A percentile compares a stretch with the other conserved stretches of the same genome.
These are phyloP conservation scores for Hemileia vastatrix DNA, from an alignment of 1,284 basidiomycete genomes.

Conservation along the genomic window DNA sequence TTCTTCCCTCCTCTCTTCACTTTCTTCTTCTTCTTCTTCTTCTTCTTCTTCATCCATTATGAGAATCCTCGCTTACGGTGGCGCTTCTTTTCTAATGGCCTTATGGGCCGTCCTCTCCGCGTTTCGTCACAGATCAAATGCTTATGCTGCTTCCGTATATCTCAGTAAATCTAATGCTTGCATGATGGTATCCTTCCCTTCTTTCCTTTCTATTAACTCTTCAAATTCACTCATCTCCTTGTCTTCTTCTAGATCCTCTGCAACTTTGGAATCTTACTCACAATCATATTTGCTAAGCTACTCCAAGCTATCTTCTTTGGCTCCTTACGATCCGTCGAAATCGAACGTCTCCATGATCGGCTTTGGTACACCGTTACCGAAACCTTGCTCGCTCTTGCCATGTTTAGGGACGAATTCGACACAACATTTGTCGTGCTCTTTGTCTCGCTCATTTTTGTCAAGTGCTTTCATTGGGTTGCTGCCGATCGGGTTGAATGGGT, in stretches of 20 bases:
- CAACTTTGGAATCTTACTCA: constrained; percentile 75
- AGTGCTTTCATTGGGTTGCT: constrained; percentile 95
- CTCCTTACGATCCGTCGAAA: constrained; percentile 70
- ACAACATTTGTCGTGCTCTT: constrained; percentile 87
- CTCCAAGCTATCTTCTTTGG: constrained; percentile 89
- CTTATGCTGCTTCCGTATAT: constrained; percentile 84
- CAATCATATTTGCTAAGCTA: constrained; percentile 63
- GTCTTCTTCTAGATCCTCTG: constrained; percentile 62
- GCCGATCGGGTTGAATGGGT: constrained; percentile 93
- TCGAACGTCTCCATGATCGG: constrained; percentile 92
- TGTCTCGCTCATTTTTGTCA: constrained; percentile 80
- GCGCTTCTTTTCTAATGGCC: constrained; percentile 13
- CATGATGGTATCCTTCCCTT: constrained; percentile 58
- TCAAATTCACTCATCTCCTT: background rate
- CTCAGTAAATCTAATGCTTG: constrained; percentile 84
- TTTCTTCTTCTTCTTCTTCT: too few species aligned
- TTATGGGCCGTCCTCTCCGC: constrained; percentile 56
- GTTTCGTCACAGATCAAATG: constrained; percentile 74
- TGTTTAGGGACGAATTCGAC: constrained; percentile 63
- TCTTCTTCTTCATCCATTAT: constrained; percentile 6
- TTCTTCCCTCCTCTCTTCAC: too few species aligned
- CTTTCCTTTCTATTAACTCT: too few species aligned
- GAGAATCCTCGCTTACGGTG: constrained; percentile 19
- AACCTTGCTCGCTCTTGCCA: constrained; percentile 86
- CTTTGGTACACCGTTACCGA: constrained; percentile 97